These are phyloP conservation scores for Corchorus capsularis DNA, from an alignment of 345 rosid species.

Conservation along the genomic window DNA sequence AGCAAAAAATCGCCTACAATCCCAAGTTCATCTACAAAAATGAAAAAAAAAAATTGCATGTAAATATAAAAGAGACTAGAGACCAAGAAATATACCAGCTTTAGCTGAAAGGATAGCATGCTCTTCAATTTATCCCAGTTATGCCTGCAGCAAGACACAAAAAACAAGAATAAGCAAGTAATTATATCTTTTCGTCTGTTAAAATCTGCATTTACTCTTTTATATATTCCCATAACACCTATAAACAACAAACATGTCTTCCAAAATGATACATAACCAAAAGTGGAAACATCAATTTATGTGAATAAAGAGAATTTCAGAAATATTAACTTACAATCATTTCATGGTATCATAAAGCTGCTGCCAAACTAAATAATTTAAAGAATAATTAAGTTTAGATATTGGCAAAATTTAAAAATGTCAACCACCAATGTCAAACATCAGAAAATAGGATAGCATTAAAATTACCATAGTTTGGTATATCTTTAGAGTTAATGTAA, in stretches of 20 bases:
- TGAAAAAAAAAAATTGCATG: not conserved
- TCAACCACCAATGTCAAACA: not conserved
- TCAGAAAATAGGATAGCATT: not conserved
- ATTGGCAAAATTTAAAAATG: not conserved
- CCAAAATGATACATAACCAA: not conserved
- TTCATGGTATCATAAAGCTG: not conserved
- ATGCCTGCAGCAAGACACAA: slow-evolving; percentile 47
- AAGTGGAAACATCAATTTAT: not conserved
- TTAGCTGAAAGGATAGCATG: slow-evolving; percentile 76
- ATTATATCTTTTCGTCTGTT: not conserved
- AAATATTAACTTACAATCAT: not conserved
- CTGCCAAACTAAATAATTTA: not conserved
- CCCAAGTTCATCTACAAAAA: not conserved
- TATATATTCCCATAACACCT: not conserved
- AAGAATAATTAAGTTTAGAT: not conserved
- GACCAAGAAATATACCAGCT: slow-evolving; percentile 75
- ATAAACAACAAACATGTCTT: not conserved
- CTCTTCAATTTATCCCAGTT: slow-evolving; percentile 85
- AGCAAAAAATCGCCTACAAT: not conserved
- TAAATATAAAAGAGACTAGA: slow-evolving; percentile 13
- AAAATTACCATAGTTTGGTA: not conserved
- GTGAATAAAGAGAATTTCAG: not conserved
- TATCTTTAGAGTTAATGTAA: not conserved
- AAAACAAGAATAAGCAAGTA: not conserved
- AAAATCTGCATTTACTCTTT: not conserved